Conservation (phyloP, 2,329 filamentous ascomycete genomes). For the Botrytis fragariae region DNA sequence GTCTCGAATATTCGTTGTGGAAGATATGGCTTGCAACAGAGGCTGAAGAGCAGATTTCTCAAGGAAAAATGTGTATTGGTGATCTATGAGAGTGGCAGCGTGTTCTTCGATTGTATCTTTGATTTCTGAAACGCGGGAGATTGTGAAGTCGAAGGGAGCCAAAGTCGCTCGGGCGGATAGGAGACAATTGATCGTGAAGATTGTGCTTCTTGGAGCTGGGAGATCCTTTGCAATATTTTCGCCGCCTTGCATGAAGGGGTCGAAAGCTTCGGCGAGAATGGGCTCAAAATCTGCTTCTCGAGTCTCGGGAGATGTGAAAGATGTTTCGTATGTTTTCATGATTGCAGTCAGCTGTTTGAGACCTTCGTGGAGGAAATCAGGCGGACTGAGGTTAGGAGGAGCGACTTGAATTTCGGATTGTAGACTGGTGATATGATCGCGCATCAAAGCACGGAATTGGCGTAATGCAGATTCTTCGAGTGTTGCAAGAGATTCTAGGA, state of each 20-base stretch:
- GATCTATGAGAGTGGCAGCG: constrained; percentile 57
- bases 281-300: constrained; percentile 69
- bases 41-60: constrained; percentile 68
- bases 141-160: constrained; percentile 62
- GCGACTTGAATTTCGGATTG: constrained; percentile 69
- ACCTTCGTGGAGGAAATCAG: constrained; percentile 76
- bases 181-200: constrained; percentile 74
- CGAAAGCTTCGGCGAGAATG: constrained; percentile 74
- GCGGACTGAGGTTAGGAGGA: constrained; percentile 71
- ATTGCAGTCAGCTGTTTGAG: constrained; percentile 74
- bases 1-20: constrained; percentile 42
- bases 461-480: constrained; percentile 75
- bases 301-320: constrained; percentile 59
- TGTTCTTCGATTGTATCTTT: constrained; percentile 55
- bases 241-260: constrained; percentile 80
- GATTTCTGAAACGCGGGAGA: constrained; percentile 53
- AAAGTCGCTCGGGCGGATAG: constrained; percentile 57
- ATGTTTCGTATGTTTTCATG: constrained; percentile 84
- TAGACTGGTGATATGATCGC: constrained; percentile 73
- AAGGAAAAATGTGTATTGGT: constrained; percentile 72
- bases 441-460: constrained; percentile 78
- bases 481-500: constrained; percentile 65
- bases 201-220: constrained; percentile 56
- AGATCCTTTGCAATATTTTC: constrained; percentile 65
- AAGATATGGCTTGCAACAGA: constrained; percentile 56